Evolutionary conservation across 306 rosid genomes (phyloP).

Genomic region (Rosa persica): DNA sequence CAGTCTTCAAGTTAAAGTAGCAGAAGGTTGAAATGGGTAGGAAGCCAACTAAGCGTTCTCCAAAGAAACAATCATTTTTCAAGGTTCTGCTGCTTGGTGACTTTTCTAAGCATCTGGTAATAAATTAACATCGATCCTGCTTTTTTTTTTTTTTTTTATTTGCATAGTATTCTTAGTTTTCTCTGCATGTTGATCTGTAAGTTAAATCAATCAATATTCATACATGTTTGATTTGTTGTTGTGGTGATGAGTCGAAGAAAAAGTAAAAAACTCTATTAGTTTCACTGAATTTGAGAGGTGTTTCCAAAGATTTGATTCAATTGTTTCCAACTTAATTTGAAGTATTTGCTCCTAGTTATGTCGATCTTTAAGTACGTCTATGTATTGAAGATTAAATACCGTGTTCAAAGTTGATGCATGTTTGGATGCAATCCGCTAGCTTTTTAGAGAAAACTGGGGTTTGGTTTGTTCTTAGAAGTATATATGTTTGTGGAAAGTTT

Average conservation of each 20-base stretch:
- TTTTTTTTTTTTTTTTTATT: neutral
- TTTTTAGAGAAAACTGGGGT: too few relatives aligned
- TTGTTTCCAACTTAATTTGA: neutral
- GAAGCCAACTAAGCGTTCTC: neutral
- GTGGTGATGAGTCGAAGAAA: too few relatives aligned
- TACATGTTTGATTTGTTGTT: neutral
- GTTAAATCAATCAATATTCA: neutral
- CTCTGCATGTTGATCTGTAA: neutral
- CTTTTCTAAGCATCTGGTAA: constrained; percentile 16
- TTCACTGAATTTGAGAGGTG: neutral
- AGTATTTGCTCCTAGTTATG: neutral
- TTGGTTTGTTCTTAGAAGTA: too few relatives aligned
- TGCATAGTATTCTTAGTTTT: neutral
- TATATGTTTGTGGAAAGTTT: too few relatives aligned
- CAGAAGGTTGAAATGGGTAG: neutral
- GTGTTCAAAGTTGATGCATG: too few relatives aligned
- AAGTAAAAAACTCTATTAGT: neutral
- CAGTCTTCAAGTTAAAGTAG: neutral
- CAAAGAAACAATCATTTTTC: constrained; percentile 9
- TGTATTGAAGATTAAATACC: too few relatives aligned
- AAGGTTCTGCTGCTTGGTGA: constrained; percentile 12
- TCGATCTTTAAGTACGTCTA: too few relatives aligned
- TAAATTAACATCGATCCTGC: neutral
- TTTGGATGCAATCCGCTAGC: too few relatives aligned
- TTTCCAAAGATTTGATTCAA: neutral